Evolutionary conservation across 805 yeast species (phyloP).

Genomic region (Candida rishiriensis): DNA sequence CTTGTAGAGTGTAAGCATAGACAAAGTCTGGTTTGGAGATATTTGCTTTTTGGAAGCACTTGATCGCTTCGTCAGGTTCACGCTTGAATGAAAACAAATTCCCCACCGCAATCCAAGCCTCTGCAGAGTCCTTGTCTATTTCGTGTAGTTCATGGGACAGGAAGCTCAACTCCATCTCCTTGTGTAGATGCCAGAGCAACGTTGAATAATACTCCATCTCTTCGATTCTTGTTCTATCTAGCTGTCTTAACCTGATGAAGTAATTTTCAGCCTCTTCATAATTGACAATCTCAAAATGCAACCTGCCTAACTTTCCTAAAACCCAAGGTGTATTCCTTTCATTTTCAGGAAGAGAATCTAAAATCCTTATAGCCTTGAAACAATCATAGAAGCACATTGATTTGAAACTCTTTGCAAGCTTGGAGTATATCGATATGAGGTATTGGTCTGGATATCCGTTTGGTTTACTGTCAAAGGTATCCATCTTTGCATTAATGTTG

Average conservation of each 20-base stretch:
- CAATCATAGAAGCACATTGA: slow-evolving; percentile 68
- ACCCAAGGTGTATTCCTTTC: slow-evolving; percentile 82
- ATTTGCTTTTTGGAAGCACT: slow-evolving; percentile 77
- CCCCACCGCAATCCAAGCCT: slow-evolving; percentile 91
- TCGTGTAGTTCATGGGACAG: slow-evolving; percentile 78
- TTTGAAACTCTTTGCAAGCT: slow-evolving; percentile 57
- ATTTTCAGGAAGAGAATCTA: slow-evolving; percentile 58
- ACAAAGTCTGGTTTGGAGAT: slow-evolving; percentile 59
- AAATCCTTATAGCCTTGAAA: slow-evolving; percentile 66
- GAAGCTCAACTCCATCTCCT: slow-evolving; percentile 71
- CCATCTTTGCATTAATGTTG: slow-evolving; percentile 7
- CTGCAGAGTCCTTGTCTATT: slow-evolving; percentile 56
- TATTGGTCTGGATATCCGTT: slow-evolving; percentile 31
- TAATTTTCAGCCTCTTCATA: slow-evolving; percentile 69
- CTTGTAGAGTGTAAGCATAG: slow-evolving; percentile 89
- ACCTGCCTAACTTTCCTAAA: slow-evolving; percentile 68
- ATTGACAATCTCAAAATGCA: slow-evolving; percentile 83
- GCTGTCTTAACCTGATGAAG: slow-evolving; percentile 55
- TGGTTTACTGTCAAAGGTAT: slow-evolving; percentile 5
- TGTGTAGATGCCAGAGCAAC: slow-evolving; percentile 85
- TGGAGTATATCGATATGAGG: slow-evolving; percentile 43
- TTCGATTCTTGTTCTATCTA: slow-evolving; percentile 73
- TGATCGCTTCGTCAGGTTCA: slow-evolving; percentile 86
- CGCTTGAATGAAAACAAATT: slow-evolving; percentile 77
- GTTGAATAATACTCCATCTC: slow-evolving; percentile 95